These are phyloP conservation scores for Dothidotthia symphoricarpi DNA, from an alignment of 2,329 filamentous ascomycete genomes.

Conservation along the genomic window DNA sequence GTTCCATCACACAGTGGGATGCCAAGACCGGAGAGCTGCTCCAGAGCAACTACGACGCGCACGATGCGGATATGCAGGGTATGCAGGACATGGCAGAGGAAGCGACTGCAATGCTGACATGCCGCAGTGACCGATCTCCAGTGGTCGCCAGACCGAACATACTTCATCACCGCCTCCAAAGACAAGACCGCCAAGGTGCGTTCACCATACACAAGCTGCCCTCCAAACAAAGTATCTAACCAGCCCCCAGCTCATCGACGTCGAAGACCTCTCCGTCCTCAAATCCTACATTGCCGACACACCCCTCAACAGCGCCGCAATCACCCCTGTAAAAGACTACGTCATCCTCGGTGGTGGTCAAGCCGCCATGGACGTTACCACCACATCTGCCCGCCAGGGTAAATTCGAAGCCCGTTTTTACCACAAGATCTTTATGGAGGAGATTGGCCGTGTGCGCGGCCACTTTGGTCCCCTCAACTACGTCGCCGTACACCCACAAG, in stretches of 20 bases:
- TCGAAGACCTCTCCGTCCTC: conserved; percentile 82
- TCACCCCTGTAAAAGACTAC: conserved; percentile 94
- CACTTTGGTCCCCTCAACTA: conserved; percentile 98
- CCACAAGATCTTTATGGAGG: conserved; percentile 99
- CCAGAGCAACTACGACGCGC: conserved; percentile 73
- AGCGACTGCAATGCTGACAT: conserved; percentile 58
- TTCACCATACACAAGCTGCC: background rate
- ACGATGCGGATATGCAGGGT: conserved; percentile 82
- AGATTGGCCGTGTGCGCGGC: conserved; percentile 93
- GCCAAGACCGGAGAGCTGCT: conserved; percentile 84
- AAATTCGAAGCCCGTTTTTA: conserved; percentile 99
- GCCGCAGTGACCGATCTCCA: conserved; percentile 86
- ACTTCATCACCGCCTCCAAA: conserved; percentile 97
- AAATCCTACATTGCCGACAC: conserved; percentile 94
- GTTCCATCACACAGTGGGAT: conserved; percentile 86
- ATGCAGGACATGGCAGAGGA: conserved; percentile 35
- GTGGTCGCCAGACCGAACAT: conserved; percentile 89
- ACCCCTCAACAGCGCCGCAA: conserved; percentile 90
- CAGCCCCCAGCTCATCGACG: conserved; percentile 66
- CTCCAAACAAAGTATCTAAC: conserved; percentile 2
- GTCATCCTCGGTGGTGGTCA: conserved; percentile 98
- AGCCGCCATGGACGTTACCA: conserved; percentile 98
- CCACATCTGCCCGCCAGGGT: conserved; percentile 87
- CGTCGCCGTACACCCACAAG: conserved; percentile 86
- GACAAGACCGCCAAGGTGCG: conserved; percentile 91